phyloP scores from a whole-genome alignment of 768 basidiomycete species.

The Cyathus striatus region DNA sequence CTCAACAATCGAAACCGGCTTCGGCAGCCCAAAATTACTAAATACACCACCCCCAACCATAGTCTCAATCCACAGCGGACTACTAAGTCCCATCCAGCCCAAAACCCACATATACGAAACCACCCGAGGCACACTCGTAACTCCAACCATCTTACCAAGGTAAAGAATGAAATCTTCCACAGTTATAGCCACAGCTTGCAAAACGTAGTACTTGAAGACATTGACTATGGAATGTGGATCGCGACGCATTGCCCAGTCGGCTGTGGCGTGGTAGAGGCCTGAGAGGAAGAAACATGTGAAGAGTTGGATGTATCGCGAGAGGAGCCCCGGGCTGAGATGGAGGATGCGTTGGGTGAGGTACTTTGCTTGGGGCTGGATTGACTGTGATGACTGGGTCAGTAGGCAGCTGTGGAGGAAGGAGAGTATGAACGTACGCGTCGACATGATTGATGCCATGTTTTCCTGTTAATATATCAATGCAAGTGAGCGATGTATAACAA shows the following conservation, averaged over 20 bases:
- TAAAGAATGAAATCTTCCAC: conserved; percentile 19
- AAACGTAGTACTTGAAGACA: conserved; percentile 17
- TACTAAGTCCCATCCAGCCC: background rate
- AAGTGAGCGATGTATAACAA: background rate
- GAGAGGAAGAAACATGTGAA: conserved; percentile 26
- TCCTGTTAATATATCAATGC: conserved; percentile 14
- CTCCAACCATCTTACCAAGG: conserved; percentile 2
- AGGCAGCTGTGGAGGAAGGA: conserved; percentile 5
- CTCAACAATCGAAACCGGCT: no score
- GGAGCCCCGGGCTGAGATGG: conserved; percentile 11
- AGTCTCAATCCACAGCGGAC: background rate
- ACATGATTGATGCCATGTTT: conserved; percentile 24
- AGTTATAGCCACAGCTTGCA: conserved; percentile 22
- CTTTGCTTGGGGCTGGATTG: conserved; percentile 16
- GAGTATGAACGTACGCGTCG: no score
- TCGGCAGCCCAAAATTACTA: no score
- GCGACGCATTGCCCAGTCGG: conserved; percentile 2
- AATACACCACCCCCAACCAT: background rate
- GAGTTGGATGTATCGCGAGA: conserved; percentile 21
- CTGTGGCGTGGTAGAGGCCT: conserved; percentile 16
- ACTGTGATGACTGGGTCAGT: conserved; percentile 8
- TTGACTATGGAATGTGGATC: background rate
- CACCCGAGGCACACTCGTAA: background rate
- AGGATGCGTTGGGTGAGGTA: conserved; percentile 9
- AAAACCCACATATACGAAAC: background rate